Conservation (phyloP, 768 basidiomycete species). For the Cytidiella melzeri region DNA sequence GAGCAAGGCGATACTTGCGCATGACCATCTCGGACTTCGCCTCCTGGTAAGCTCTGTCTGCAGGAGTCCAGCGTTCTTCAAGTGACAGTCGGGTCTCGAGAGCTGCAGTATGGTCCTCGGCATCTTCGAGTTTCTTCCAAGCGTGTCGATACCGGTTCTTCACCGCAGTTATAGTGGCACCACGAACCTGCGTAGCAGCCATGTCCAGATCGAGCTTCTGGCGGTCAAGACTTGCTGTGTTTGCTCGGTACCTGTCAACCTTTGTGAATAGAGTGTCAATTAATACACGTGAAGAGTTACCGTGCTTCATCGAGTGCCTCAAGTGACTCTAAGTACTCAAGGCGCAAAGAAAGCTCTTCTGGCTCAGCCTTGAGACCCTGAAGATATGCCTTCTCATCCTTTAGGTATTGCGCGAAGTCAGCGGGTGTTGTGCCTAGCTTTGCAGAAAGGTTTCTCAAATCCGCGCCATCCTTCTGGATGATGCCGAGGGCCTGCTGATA, state of each 20-base stretch:
- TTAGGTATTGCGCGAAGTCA: slow-evolving; percentile 10
- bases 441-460: not conserved
- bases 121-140: not conserved
- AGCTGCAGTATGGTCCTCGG: not conserved
- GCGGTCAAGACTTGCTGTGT: too few species aligned
- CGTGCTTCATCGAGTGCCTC: not conserved
- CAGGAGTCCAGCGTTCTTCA: slow-evolving; percentile 12
- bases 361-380: slow-evolving; percentile 11
- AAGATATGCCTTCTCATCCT: slow-evolving; percentile 14
- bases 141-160: not conserved
- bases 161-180: not conserved
- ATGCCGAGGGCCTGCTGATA: too few species aligned
- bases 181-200: not conserved
- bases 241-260: too few species aligned
- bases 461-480: slow-evolving; percentile 1
- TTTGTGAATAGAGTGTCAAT: too few species aligned
- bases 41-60: slow-evolving; percentile 9
- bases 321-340: slow-evolving; percentile 14
- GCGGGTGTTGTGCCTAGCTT: too few species aligned
- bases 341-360: not conserved
- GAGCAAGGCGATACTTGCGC: too few species aligned
- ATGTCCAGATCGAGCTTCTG: not conserved
- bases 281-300: not conserved
- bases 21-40: slow-evolving; percentile 20
- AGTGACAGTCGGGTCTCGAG: slow-evolving; percentile 14